Percentiles rank a stretch among this genome's conserved stretches.
Conservation (phyloP, 1,139 yeast genomes). For the Scheffersomyces stambukii region DNA sequence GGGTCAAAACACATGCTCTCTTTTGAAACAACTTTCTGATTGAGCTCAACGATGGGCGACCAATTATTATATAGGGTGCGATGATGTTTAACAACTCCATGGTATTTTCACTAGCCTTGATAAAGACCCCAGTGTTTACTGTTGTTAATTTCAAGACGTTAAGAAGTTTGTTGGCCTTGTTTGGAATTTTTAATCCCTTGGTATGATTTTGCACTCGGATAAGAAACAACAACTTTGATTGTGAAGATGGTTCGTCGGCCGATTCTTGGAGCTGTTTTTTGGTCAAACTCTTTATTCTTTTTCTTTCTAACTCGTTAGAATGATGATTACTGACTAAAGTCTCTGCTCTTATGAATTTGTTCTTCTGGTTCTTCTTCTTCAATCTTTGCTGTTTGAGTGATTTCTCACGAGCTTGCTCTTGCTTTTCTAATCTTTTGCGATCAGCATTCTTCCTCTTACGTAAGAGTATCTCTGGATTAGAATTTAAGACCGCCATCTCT, state of each 20-base stretch:
- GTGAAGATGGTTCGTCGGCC: conserved; percentile 11
- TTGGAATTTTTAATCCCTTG: conserved; percentile 61
- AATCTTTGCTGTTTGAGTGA: conserved; percentile 29
- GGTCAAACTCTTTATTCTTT: conserved; percentile 60
- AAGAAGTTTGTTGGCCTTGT: conserved; percentile 58
- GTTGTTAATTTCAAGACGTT: conserved; percentile 54
- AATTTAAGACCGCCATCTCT: conserved; percentile 51
- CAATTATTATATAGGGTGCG: conserved; percentile 69
- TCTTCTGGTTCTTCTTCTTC: conserved; percentile 30
- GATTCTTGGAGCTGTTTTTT: conserved; percentile 36
- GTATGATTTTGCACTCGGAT: conserved; percentile 58
- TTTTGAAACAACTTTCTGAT: conserved; percentile 72
- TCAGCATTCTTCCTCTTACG: conserved; percentile 78
- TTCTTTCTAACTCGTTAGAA: conserved; percentile 62
- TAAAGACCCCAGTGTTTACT: conserved; percentile 65
- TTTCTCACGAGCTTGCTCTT: conserved; percentile 39
- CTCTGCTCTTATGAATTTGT: conserved; percentile 68
- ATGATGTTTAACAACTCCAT: conserved; percentile 60
- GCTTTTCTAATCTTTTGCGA: conserved; percentile 62
- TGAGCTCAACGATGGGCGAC: conserved; percentile 66
- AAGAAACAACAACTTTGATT: conserved; percentile 55
- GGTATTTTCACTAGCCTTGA: conserved; percentile 54
- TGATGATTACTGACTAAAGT: conserved; percentile 61
- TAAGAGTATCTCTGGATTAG: conserved; percentile 71
- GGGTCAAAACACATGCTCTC: conserved; percentile 56